phyloP scores from a whole-genome alignment of 768 basidiomycete species.

The Suillus lakei region DNA sequence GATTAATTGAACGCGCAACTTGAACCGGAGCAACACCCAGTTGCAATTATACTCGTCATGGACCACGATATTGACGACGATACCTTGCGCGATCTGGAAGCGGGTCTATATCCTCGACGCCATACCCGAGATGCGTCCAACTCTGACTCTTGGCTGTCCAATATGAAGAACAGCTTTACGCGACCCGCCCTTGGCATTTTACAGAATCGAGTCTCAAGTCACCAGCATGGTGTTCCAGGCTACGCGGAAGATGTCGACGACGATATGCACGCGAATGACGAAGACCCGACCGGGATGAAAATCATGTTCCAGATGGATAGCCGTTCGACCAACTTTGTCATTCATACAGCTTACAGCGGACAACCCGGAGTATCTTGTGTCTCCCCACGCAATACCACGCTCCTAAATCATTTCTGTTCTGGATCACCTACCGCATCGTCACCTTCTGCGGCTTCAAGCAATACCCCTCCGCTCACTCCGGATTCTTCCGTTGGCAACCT shows the following conservation, averaged over 20 bases:
- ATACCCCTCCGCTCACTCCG: background rate
- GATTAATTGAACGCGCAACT: background rate
- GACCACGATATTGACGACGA: background rate
- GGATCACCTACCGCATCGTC: background rate
- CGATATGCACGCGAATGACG: background rate
- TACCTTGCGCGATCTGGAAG: slow-evolving; percentile 1
- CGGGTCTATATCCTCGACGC: background rate
- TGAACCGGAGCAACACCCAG: background rate
- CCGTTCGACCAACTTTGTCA: background rate
- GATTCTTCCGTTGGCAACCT: background rate
- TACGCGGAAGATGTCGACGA: background rate
- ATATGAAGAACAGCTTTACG: slow-evolving; percentile 4
- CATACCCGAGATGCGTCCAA: background rate
- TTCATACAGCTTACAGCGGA: background rate
- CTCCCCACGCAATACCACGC: background rate
- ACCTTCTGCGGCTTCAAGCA: background rate
- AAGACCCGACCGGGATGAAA: slow-evolving; percentile 1
- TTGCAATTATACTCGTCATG: background rate
- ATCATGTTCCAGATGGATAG: background rate
- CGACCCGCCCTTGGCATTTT: background rate
- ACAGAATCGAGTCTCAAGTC: background rate
- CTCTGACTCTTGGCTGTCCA: background rate
- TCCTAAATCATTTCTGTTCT: background rate
- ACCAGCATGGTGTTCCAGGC: background rate
- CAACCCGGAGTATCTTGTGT: background rate